Evolutionary conservation across 352 stramenopile species (phyloP).

Genomic region (Lagenidium giganteum): DNA sequence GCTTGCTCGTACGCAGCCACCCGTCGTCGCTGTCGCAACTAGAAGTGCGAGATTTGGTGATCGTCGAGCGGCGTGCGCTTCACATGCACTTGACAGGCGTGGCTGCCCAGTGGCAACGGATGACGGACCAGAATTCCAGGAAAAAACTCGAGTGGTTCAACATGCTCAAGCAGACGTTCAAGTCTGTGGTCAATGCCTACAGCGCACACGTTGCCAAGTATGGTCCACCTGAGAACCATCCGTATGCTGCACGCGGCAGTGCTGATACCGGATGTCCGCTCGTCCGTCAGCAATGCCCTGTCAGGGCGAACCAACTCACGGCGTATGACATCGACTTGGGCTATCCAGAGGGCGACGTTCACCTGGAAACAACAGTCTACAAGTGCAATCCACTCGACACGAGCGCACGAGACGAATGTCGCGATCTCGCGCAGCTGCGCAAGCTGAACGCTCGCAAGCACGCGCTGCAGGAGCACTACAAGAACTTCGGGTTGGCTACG

Average conservation of each 20-base stretch:
- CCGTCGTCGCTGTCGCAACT: conserved; percentile 68
- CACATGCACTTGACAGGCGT: conserved; percentile 63
- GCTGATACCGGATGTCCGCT: conserved; percentile 31
- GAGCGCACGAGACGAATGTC: too few relatives aligned
- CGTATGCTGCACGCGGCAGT: too few relatives aligned
- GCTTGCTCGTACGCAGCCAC: conserved; percentile 78
- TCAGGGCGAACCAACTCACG: conserved; percentile 32
- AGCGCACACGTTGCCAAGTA: conserved; percentile 15
- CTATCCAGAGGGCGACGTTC: conserved; percentile 35
- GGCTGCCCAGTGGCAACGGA: conserved; percentile 63
- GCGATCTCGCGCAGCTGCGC: too few relatives aligned
- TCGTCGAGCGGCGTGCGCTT: conserved; percentile 85
- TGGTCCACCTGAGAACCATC: too few relatives aligned
- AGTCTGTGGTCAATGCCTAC: conserved; percentile 7
- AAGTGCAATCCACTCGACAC: conserved; percentile 52
- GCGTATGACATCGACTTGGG: conserved; percentile 40
- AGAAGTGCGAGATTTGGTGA: conserved; percentile 50
- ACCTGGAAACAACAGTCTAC: conserved; percentile 50
- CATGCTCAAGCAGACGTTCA: conserved; percentile 69
- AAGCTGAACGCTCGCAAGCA: conserved; percentile 35
- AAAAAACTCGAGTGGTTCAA: conserved; percentile 80
- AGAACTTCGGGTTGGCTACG: too few relatives aligned
- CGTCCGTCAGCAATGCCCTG: conserved; percentile 42
- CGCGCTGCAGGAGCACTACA: conserved; percentile 58
- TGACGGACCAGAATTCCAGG: conserved; percentile 77